Percentiles rank a stretch among this genome's conserved stretches.
These are phyloP conservation scores for Phytophthora megakarya DNA, from an alignment of 352 stramenopile genomes.

Conservation along the genomic window DNA sequence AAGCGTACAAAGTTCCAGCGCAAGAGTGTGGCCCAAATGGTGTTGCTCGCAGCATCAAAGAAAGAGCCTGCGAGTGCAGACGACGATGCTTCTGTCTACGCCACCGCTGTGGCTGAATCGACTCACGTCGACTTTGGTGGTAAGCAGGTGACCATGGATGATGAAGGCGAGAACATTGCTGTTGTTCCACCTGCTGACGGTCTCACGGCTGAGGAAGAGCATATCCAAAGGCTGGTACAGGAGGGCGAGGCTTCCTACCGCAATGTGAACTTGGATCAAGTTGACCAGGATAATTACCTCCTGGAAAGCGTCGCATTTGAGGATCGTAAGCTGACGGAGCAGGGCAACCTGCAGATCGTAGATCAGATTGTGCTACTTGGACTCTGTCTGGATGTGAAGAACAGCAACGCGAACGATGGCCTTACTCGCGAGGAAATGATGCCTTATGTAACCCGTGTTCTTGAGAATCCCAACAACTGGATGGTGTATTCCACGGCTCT, in stretches of 20 bases:
- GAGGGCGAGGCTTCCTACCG: slow-evolving; percentile 75
- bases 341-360: slow-evolving; percentile 77
- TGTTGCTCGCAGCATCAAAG: slow-evolving; percentile 75
- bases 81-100: slow-evolving; percentile 55
- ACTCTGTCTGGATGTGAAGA: slow-evolving; percentile 97
- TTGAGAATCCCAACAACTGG: slow-evolving; percentile 95
- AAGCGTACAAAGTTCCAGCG: slow-evolving; percentile 96
- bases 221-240: slow-evolving; percentile 65
- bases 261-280: slow-evolving; percentile 88
- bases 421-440: slow-evolving; percentile 96
- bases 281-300: slow-evolving; percentile 89
- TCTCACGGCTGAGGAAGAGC: slow-evolving; percentile 53
- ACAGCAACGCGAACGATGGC: slow-evolving; percentile 94
- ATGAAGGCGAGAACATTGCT: slow-evolving; percentile 2
- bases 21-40: slow-evolving; percentile 91
- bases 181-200: slow-evolving; percentile 31
- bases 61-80: slow-evolving; percentile 40
- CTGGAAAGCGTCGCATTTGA: slow-evolving; percentile 93
- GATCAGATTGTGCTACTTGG: slow-evolving; percentile 92
- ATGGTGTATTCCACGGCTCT: slow-evolving; percentile 96
- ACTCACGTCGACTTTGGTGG: slow-evolving; percentile 77
- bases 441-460: slow-evolving; percentile 92
- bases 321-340: slow-evolving; percentile 60
- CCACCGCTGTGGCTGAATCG: slow-evolving; percentile 53
- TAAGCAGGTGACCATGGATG: slow-evolving; percentile 38